Conservation (phyloP, 116 monocot species). For the Zostera marina region DNA sequence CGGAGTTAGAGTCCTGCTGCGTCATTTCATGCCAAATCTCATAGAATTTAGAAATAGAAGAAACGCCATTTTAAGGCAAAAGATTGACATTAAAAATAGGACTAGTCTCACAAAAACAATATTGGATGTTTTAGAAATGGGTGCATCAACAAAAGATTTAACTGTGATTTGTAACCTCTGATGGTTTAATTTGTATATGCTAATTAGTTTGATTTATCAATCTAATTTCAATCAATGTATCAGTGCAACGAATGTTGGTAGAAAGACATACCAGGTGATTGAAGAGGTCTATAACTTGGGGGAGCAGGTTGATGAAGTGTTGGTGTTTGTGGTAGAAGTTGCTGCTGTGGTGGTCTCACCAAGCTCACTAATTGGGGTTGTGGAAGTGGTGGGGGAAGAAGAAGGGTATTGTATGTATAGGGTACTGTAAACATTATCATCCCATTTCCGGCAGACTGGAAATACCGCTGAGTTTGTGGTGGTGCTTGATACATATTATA, state of each 20-base stretch:
- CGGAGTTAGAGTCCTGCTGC: too few relatives aligned
- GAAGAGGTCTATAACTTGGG: slow-evolving; percentile 65
- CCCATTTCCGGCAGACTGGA: slow-evolving; percentile 36
- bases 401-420: slow-evolving; percentile 31
- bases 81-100: too few relatives aligned
- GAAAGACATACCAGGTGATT: slow-evolving; percentile 50
- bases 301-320: slow-evolving; percentile 21
- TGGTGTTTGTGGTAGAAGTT: slow-evolving; percentile 21
- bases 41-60: too few relatives aligned
- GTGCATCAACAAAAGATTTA: too few relatives aligned
- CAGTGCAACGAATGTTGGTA: slow-evolving; percentile 18
- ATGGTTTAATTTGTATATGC: too few relatives aligned
- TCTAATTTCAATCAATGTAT: background rate
- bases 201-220: background rate
- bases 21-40: too few relatives aligned
- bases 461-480: slow-evolving; percentile 31
- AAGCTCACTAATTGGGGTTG: slow-evolving; percentile 36
- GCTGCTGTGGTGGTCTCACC: slow-evolving; percentile 36
- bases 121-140: too few relatives aligned
- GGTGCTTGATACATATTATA: slow-evolving; percentile 33
- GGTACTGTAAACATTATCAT: slow-evolving; percentile 64
- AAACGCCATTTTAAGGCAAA: too few relatives aligned
- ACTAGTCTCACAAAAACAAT: too few relatives aligned
- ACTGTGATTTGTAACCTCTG: too few relatives aligned
- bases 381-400: slow-evolving; percentile 26